Evolutionary conservation across 352 stramenopile species (phyloP), one percentile per base, ranked within the genome.

Genomic region (Plasmopara muralis): DNA sequence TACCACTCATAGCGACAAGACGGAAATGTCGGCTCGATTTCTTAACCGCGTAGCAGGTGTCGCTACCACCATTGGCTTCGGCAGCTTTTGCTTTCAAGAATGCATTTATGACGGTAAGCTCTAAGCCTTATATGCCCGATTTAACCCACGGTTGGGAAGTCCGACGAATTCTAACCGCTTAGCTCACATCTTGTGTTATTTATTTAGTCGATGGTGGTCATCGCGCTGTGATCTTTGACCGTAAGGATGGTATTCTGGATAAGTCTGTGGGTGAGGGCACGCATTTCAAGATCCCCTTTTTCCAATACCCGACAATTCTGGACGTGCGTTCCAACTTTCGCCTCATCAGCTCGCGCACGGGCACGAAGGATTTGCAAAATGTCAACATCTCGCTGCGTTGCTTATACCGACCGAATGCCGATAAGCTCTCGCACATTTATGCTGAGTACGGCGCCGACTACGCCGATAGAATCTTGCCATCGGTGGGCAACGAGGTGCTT

Each of bases 281-380:
- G 55, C 95, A 99, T 80, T 98, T 99, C 68, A 95, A 98, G 70
- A 98, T 99, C 64, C 97, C 97, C 20, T 94, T 98, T 58, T 79
- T 98, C 54, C 90, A 98, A 82, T 96, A 97, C 65, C 97, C 97
- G 29, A 96, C 96, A 55, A 98, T 99, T 57, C 94, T 99, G 43
- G 97, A 99, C 70, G 89, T 99, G 55, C 91, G 97, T 57, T 97
- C 94, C 31, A 97, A 96, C 62, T 96, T 97, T 45, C 85, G 95
- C 44, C 93, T 98, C 63, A 99, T 99, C 68, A 97, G 89, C 62
- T 95, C 89, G 51, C 78, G 85, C 63, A 98, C 95, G 48, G 89
- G 96, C 64, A 99, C 97, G 16, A 99, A 99, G 82, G 97, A 99
- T 86, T 74, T 99, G 64, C 97, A 99, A 76, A 99, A 98, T 81